These are phyloP conservation scores for Hydnum rufescens DNA, from an alignment of 768 basidiomycete genomes.

Conservation along the genomic window DNA sequence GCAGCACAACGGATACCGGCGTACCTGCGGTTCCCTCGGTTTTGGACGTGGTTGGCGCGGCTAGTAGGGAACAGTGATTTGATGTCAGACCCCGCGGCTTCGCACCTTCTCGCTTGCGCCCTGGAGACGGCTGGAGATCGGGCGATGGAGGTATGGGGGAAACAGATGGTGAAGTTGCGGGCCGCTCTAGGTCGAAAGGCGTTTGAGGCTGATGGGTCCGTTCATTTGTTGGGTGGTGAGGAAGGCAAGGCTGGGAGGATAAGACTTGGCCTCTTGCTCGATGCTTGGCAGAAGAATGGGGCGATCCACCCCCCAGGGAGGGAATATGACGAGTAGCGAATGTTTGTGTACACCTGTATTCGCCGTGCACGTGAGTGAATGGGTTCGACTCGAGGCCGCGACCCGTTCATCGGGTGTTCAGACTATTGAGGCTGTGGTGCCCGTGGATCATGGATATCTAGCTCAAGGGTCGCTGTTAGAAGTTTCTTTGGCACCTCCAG, in stretches of 20 bases:
- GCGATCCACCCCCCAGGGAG: conserved; percentile 1
- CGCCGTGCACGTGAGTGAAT: too few relatives aligned
- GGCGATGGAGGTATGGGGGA: conserved; percentile 5
- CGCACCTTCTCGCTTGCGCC: conserved; percentile 24
- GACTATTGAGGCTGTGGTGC: too few relatives aligned
- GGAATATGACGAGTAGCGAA: neutral
- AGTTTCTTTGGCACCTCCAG: too few relatives aligned
- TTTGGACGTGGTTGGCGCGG: conserved; percentile 56
- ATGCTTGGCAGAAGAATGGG: conserved; percentile 6
- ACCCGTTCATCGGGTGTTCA: too few relatives aligned
- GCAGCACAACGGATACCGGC: conserved; percentile 24
- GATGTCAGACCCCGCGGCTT: conserved; percentile 36
- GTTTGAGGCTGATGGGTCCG: neutral
- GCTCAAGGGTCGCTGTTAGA: too few relatives aligned
- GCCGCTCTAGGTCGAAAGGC: conserved; percentile 1
- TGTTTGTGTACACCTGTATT: too few relatives aligned
- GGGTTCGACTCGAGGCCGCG: too few relatives aligned
- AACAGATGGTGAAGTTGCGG: conserved; percentile 6
- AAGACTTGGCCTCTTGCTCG: neutral
- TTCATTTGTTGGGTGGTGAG: neutral
- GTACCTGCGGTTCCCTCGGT: conserved; percentile 40
- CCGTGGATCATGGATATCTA: too few relatives aligned
- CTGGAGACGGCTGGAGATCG: conserved; percentile 7
- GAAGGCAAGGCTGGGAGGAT: conserved; percentile 4
- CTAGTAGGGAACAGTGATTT: conserved; percentile 33